Conservation (phyloP, 129 eudicot species). For the Cynara cardunculus region DNA sequence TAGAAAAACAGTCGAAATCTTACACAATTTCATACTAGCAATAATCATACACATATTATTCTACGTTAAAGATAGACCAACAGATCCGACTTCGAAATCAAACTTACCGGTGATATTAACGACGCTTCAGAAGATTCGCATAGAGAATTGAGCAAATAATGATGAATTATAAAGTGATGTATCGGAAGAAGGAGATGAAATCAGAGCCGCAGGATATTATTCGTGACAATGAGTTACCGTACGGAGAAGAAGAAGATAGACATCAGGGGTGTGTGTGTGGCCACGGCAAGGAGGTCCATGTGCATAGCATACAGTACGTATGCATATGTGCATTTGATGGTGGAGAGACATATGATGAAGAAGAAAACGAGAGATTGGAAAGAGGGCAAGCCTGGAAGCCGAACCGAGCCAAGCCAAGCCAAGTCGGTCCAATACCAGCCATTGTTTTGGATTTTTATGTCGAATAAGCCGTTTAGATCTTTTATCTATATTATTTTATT, state of each 20-base stretch:
- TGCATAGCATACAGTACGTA: background rate
- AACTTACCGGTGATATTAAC: conserved; percentile 17
- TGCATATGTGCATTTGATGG: background rate
- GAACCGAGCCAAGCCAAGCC: conserved; percentile 21
- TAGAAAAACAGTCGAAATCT: conserved; percentile 2
- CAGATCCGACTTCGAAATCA: background rate
- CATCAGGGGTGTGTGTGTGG: background rate
- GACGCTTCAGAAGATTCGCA: background rate
- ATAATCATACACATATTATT: background rate
- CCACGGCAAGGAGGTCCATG: background rate
- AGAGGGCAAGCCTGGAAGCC: background rate
- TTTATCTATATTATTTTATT: no score
- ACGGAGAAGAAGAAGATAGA: conserved; percentile 28
- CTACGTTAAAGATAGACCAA: background rate
- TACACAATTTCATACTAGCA: background rate
- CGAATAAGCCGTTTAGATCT: background rate
- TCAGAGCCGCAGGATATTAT: conserved; percentile 20
- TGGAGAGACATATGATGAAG: conserved; percentile 1
- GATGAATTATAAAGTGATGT: conserved; percentile 15
- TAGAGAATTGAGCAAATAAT: background rate
- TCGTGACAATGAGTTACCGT: conserved; percentile 19
- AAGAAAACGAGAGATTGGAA: conserved; percentile 1
- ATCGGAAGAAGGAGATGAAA: conserved; percentile 2
- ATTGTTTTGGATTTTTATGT: background rate
- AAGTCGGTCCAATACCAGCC: background rate